Evolutionary conservation across 495 filamentous ascomycete genomes (phyloP).

Genomic region (Diplogelasinospora grovesii): DNA sequence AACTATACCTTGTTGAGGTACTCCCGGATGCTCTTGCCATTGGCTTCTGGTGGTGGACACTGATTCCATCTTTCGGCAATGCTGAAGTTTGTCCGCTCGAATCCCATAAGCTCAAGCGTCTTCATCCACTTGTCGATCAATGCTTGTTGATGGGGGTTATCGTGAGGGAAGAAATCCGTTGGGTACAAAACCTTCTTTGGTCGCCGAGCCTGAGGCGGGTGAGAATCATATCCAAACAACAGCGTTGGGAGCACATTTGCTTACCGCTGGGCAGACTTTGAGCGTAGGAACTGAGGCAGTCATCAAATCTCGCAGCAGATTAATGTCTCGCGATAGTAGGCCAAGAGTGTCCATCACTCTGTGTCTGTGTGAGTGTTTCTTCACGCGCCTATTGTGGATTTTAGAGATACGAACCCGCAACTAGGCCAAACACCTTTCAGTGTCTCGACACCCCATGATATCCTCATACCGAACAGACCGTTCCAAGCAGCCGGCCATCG

Average conservation of each 20-base stretch:
- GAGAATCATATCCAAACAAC: neutral
- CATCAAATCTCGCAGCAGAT: too few relatives aligned
- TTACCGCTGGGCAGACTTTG: too few relatives aligned
- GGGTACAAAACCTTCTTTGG: conserved; percentile 1
- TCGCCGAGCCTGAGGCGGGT: neutral
- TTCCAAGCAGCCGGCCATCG: conserved; percentile 5
- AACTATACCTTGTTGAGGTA: conserved; percentile 4
- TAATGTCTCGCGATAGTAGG: conserved; percentile 4
- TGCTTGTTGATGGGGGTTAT: neutral
- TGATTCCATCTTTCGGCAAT: conserved; percentile 1
- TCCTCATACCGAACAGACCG: conserved; percentile 5
- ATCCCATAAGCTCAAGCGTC: neutral
- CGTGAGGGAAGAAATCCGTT: conserved; percentile 1
- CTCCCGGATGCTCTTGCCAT: neutral
- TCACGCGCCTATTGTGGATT: too few relatives aligned
- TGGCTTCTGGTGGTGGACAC: neutral
- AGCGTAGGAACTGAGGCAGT: too few relatives aligned
- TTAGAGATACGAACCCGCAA: conserved; percentile 6
- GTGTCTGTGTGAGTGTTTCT: too few relatives aligned
- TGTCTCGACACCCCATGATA: conserved; percentile 1
- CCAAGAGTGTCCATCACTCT: too few relatives aligned
- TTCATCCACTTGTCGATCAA: conserved; percentile 3
- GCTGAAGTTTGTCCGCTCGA: neutral
- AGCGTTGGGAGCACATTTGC: too few relatives aligned
- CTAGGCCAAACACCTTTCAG: neutral